These are phyloP conservation scores for Oryza glaberrima DNA, from an alignment of 176 grass and related monocot species.

Conservation along the genomic window DNA sequence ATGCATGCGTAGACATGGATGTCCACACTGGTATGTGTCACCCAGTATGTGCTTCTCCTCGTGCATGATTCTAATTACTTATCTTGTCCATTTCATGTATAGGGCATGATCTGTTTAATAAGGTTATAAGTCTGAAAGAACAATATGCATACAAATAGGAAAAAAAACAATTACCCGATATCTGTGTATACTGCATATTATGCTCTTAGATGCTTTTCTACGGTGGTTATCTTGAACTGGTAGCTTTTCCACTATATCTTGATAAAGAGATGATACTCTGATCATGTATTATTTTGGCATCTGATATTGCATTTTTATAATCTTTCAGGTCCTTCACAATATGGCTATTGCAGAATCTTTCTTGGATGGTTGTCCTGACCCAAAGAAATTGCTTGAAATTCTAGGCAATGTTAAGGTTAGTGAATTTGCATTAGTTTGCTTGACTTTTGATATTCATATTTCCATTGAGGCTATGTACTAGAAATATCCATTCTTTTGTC, in stretches of 20 bases:
- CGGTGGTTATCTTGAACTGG: not conserved
- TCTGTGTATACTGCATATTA: not conserved
- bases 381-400: slow-evolving; percentile 74
- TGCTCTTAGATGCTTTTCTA: not conserved
- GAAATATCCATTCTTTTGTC: not conserved
- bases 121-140: not conserved
- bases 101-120: slow-evolving; percentile 1
- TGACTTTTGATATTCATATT: slow-evolving; percentile 1
- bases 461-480: slow-evolving; percentile 2
- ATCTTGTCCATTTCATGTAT: not conserved
- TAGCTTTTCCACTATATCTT: slow-evolving; percentile 30
- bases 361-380: slow-evolving; percentile 71
- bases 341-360: slow-evolving; percentile 84
- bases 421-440: slow-evolving; percentile 34
- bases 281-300: slow-evolving; percentile 7
- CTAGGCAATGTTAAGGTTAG: slow-evolving; percentile 79
- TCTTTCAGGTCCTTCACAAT: slow-evolving; percentile 89
- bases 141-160: not conserved
- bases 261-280: slow-evolving; percentile 31
- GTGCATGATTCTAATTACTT: not conserved
- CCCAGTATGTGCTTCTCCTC: not conserved
- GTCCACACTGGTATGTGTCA: not conserved
- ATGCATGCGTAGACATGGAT: not conserved
- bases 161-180: not conserved
- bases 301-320: slow-evolving; percentile 29